phyloP scores from a whole-genome alignment of 1,139 yeast genomes.

The Magnusiomyces ingens region DNA sequence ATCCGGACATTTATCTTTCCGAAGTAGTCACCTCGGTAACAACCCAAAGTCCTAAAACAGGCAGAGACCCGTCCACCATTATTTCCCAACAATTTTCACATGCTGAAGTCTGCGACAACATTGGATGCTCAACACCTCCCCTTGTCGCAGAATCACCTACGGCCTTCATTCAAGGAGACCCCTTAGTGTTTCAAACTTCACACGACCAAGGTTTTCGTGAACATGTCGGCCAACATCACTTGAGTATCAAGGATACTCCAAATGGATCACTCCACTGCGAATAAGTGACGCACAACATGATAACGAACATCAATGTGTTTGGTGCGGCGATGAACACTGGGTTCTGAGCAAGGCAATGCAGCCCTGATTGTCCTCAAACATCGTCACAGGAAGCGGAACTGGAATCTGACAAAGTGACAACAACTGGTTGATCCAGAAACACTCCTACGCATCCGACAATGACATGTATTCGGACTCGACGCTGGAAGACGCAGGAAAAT shows the following conservation, averaged over 20 bases:
- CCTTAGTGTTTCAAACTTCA: too few relatives aligned
- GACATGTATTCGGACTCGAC: conserved; percentile 8
- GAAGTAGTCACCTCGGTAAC: too few relatives aligned
- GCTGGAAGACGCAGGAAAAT: neutral
- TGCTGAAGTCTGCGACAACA: too few relatives aligned
- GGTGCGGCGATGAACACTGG: conserved; percentile 10
- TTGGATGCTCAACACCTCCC: too few relatives aligned
- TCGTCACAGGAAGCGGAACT: neutral
- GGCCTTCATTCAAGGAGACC: too few relatives aligned
- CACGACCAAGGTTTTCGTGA: conserved; percentile 1
- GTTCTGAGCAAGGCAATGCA: conserved; percentile 17
- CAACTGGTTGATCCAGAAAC: conserved; percentile 4
- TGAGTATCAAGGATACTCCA: neutral
- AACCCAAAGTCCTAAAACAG: too few relatives aligned
- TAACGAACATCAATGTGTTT: conserved; percentile 3
- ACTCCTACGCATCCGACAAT: conserved; percentile 2
- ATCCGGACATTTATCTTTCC: too few relatives aligned
- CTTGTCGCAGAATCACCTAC: too few relatives aligned
- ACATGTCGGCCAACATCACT: conserved; percentile 4
- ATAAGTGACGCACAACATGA: neutral
- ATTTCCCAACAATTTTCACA: too few relatives aligned
- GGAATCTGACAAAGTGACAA: neutral
- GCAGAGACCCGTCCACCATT: too few relatives aligned
- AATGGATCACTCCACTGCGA: neutral
- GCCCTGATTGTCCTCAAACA: conserved; percentile 19